Evolutionary conservation across 2,329 filamentous ascomycete genomes (phyloP).

Genomic region (Rutstroemia sp.): DNA sequence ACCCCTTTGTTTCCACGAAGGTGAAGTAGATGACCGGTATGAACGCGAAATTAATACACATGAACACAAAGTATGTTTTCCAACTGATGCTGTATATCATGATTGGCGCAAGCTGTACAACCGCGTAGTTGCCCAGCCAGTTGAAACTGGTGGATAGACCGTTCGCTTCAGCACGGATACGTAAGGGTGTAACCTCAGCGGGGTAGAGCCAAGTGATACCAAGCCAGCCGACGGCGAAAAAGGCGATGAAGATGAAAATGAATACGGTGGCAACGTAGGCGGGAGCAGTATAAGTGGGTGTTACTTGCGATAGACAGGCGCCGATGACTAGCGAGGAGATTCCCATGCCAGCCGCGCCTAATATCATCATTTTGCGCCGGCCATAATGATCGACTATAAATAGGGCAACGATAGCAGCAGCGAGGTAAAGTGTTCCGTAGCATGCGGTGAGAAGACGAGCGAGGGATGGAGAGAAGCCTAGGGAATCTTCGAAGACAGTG

Average conservation of each 20-base stretch:
- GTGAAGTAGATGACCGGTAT: conserved; percentile 3
- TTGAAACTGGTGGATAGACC: conserved; percentile 39
- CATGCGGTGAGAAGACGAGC: conserved; percentile 28
- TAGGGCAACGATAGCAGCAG: conserved; percentile 58
- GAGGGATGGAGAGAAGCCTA: conserved; percentile 49
- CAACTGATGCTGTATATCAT: conserved; percentile 29
- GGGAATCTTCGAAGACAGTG: conserved; percentile 52
- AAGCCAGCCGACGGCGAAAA: conserved; percentile 45
- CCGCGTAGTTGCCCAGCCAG: conserved; percentile 55
- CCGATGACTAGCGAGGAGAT: conserved; percentile 54
- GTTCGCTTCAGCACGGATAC: conserved; percentile 49
- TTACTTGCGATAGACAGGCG: conserved; percentile 38
- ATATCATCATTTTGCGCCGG: conserved; percentile 40
- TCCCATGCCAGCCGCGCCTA: conserved; percentile 45
- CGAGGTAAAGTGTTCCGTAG: conserved; percentile 42
- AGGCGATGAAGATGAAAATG: conserved; percentile 46
- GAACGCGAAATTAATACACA: conserved; percentile 5
- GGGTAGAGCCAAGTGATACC: conserved; percentile 48
- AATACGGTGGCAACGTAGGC: conserved; percentile 27
- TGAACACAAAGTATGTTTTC: conserved; percentile 31
- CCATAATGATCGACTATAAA: conserved; percentile 47
- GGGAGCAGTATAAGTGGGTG: conserved; percentile 34
- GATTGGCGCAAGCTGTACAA: conserved; percentile 42
- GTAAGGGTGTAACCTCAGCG: conserved; percentile 47
- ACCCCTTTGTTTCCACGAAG: conserved; percentile 7